phyloP scores from a whole-genome alignment of 192 early-diverging fungal genomes.

The Coemansia aciculifera region DNA sequence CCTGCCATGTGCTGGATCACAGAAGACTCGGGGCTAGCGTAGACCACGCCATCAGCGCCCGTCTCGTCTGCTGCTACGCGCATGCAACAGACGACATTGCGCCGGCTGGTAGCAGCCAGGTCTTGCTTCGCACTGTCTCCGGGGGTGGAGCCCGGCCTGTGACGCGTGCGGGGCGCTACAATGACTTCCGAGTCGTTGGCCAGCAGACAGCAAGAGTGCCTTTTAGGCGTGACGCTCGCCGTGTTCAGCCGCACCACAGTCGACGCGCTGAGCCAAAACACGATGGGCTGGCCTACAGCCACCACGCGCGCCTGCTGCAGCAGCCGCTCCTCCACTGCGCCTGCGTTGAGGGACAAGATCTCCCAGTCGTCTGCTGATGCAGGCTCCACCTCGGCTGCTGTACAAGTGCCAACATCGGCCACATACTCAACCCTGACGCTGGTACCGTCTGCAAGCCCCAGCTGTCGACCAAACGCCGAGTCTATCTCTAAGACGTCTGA shows the following conservation, averaged over 20 bases:
- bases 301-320: conserved; percentile 70
- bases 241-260: conserved; percentile 63
- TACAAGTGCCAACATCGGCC: conserved; percentile 57
- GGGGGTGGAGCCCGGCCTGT: neutral
- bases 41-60: conserved; percentile 33
- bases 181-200: conserved; percentile 68
- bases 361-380: conserved; percentile 78
- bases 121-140: neutral
- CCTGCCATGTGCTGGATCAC: conserved; percentile 11
- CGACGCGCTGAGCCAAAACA: conserved; percentile 72
- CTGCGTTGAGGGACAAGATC: conserved; percentile 76
- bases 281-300: conserved; percentile 64
- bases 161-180: conserved; percentile 53
- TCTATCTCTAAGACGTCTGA: conserved; percentile 66
- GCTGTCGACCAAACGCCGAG: conserved; percentile 62
- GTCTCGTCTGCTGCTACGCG: conserved; percentile 33
- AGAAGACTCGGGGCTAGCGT: conserved; percentile 28
- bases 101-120: neutral
- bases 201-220: conserved; percentile 56
- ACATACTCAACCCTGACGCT: conserved; percentile 64
- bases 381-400: conserved; percentile 68
- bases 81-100: conserved; percentile 20
- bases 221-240: conserved; percentile 41
- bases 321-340: conserved; percentile 69
- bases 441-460: conserved; percentile 65